Percentiles rank a stretch among this genome's conserved stretches.
phyloP scores from a whole-genome alignment of 371 early-diverging fungal species.

The Nosema muscidifuracis region DNA sequence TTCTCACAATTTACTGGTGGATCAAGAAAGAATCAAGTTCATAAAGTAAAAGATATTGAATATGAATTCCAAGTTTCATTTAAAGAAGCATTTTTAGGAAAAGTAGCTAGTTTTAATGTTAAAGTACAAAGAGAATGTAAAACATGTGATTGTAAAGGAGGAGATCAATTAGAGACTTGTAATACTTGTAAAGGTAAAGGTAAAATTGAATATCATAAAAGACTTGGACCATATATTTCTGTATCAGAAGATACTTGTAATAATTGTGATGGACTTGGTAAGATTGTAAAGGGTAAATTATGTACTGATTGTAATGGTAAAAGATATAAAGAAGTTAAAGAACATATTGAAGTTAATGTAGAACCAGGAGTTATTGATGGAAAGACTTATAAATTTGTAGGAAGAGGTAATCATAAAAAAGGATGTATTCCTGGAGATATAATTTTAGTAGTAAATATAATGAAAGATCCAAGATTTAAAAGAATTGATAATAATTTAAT shows the following conservation, averaged over 20 bases:
- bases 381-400: slow-evolving; percentile 32
- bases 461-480: slow-evolving; percentile 39
- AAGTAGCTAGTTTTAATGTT: slow-evolving; percentile 46
- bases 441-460: slow-evolving; percentile 48
- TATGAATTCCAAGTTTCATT: slow-evolving; percentile 49
- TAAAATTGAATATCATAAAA: slow-evolving; percentile 23
- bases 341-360: slow-evolving; percentile 51
- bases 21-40: slow-evolving; percentile 22
- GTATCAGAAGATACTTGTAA: slow-evolving; percentile 49
- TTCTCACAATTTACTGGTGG: slow-evolving; percentile 48
- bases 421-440: slow-evolving; percentile 53
- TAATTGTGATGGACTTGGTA: slow-evolving; percentile 49
- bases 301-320: slow-evolving; percentile 56
- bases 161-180: slow-evolving; percentile 45
- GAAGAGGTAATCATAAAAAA: slow-evolving; percentile 53
- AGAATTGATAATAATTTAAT: slow-evolving; percentile 42
- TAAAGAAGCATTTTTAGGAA: slow-evolving; percentile 51
- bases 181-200: slow-evolving; percentile 58
- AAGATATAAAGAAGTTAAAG: slow-evolving; percentile 28
- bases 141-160: slow-evolving; percentile 59
- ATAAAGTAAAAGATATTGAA: slow-evolving; percentile 47
- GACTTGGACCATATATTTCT: slow-evolving; percentile 40
- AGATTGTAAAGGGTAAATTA: slow-evolving; percentile 42
- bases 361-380: slow-evolving; percentile 48
- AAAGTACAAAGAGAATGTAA: slow-evolving; percentile 50